Base-by-base conservation (phyloP, 164 flowering plant genomes). In the Liriodendron chinense region DNA sequence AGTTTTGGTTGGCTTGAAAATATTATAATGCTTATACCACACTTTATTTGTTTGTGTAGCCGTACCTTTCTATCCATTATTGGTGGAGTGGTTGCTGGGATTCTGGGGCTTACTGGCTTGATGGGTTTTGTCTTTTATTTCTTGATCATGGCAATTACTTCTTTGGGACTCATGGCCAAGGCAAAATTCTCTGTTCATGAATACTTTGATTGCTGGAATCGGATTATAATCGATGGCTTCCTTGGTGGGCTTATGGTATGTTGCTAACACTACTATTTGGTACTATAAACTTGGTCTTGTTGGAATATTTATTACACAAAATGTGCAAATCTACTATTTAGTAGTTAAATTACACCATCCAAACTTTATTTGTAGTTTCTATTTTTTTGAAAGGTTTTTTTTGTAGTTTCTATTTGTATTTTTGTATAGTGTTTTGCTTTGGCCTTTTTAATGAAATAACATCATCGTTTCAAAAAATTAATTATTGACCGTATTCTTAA, bases 1-100 rank as follows among this genome's bases (percentile, higher is more conserved):
- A 7, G 47, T 50, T 50, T 20, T 63, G 63, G n/a, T 57, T 26
- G 43, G 47, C 16, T 43, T 22, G 25, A 18, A 47, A 47, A 5
- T 62, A 22, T 25, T 21, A 24, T 64, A 9, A 24, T 67, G 10
- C 47, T 50, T 62, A 68, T 18, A 3, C 12, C 14, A 59, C 14
- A 50, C 8, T 59, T 53, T 61, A 43, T 75, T 74, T 68, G 8
- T 70, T 48, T 82, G 10, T 85, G 86, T 91, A 96, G 99, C 84
- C 99, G 98, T 23, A 96, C 99, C 43, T 96, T 96, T 83, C 79
- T 96, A 85, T 93, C 99, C 28, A 94, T 96, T 76, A 92, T 96
- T 75, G 98, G 91, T 77, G 99, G 99, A 65, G 94, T 94, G 56
- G 82, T 92, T 79, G 98, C 98, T 72, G 99, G 99, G 78, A 91